Conservation (phyloP, 2,329 filamentous ascomycete genomes). For the Pseudocercospora pini-densiflorae region DNA sequence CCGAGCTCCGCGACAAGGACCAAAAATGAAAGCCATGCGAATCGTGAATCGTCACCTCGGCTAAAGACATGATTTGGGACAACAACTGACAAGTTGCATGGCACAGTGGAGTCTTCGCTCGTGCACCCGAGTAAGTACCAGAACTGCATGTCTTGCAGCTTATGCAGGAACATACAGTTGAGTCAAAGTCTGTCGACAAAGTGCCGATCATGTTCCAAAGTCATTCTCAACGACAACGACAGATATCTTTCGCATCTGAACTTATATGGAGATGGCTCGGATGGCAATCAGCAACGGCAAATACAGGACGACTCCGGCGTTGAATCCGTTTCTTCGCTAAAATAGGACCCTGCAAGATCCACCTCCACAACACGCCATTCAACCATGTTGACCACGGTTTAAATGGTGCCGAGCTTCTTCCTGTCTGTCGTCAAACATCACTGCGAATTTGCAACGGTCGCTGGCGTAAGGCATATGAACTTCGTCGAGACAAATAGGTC, state of each 20-base stretch:
- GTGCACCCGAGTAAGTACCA: background rate
- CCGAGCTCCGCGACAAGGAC: background rate
- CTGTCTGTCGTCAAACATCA: background rate
- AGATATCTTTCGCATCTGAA: background rate
- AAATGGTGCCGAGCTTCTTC: background rate
- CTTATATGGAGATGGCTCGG: background rate
- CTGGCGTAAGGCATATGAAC: background rate
- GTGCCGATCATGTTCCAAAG: background rate
- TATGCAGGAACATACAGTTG: background rate
- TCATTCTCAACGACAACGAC: background rate
- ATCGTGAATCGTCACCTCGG: background rate
- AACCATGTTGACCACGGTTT: slow-evolving; percentile 1
- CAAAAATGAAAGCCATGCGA: background rate
- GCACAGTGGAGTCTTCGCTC: background rate
- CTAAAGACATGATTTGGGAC: background rate
- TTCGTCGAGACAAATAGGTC: background rate
- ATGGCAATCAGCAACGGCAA: background rate
- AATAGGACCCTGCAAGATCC: background rate
- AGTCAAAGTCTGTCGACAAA: background rate
- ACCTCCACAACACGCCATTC: slow-evolving; percentile 1
- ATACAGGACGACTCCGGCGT: background rate
- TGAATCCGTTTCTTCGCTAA: slow-evolving; percentile 1
- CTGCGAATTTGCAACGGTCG: background rate
- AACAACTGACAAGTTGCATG: background rate
- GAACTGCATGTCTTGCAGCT: slow-evolving; percentile 2